phyloP scores from a whole-genome alignment of 345 rosid species.

The Nephelium lappaceum region DNA sequence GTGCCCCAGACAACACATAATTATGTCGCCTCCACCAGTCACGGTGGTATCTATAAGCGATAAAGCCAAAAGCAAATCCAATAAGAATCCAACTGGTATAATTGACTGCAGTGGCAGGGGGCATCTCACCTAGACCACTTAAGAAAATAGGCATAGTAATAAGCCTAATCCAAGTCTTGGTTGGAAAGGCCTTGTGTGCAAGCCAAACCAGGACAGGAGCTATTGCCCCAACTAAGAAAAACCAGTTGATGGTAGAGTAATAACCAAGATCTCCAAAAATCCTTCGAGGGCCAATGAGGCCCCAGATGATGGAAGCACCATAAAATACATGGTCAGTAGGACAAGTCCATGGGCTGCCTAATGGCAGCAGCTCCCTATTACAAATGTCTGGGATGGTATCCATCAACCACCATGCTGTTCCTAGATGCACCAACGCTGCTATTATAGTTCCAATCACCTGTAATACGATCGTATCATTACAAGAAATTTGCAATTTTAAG shows the following conservation, averaged over 20 bases:
- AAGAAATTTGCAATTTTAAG: no score
- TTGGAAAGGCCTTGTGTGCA: slow-evolving; percentile 54
- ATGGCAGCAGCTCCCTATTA: slow-evolving; percentile 50
- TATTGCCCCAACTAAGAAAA: slow-evolving; percentile 55
- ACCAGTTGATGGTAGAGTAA: slow-evolving; percentile 63
- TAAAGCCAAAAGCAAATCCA: slow-evolving; percentile 57
- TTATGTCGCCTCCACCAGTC: slow-evolving; percentile 75
- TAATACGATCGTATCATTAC: background rate
- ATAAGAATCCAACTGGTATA: slow-evolving; percentile 56
- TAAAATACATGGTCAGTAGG: slow-evolving; percentile 62
- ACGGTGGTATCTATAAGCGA: slow-evolving; percentile 57
- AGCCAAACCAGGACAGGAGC: slow-evolving; percentile 62
- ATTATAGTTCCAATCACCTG: slow-evolving; percentile 62
- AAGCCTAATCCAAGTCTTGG: slow-evolving; percentile 53
- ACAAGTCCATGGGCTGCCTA: slow-evolving; percentile 71
- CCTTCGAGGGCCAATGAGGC: slow-evolving; percentile 64
- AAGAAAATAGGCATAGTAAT: slow-evolving; percentile 60
- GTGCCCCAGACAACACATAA: slow-evolving; percentile 64
- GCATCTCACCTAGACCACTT: slow-evolving; percentile 52
- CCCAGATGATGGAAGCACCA: slow-evolving; percentile 74
- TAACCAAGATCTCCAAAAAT: slow-evolving; percentile 72
- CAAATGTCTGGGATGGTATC: slow-evolving; percentile 56
- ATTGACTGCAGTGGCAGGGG: slow-evolving; percentile 69
- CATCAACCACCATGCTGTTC: slow-evolving; percentile 77
- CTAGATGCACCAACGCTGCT: slow-evolving; percentile 55